A percentile compares a stretch with the other conserved stretches of the same genome.
Evolutionary conservation across 202 grass and related monocot genomes (phyloP).

Genomic region (Zizania palustris): DNA sequence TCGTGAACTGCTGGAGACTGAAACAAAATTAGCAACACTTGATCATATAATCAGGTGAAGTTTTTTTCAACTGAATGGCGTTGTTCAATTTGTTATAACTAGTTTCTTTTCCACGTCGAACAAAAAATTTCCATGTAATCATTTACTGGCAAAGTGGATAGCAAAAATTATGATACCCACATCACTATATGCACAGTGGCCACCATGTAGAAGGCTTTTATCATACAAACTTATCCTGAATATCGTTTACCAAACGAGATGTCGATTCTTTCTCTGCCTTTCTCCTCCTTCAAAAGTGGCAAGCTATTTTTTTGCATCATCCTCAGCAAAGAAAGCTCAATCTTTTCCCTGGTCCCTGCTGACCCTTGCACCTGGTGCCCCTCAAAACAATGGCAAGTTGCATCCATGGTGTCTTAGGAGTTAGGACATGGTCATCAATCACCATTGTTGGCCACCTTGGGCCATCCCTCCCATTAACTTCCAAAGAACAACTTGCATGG

Average conservation of each 20-base stretch:
- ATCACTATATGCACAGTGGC: background rate
- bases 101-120: constrained; percentile 6
- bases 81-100: constrained; percentile 14
- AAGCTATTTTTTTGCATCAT: background rate
- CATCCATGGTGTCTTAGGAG: constrained; percentile 23
- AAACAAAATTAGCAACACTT: constrained; percentile 8
- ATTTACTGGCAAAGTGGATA: constrained; percentile 25
- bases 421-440: constrained; percentile 19
- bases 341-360: constrained; percentile 18
- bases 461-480: background rate
- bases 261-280: background rate
- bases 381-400: constrained; percentile 36
- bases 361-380: constrained; percentile 34
- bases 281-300: constrained; percentile 28
- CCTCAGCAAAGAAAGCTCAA: background rate
- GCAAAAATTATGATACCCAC: background rate
- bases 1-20: background rate
- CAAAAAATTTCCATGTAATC: background rate
- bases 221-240: constrained; percentile 5
- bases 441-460: constrained; percentile 22
- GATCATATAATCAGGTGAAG: constrained; percentile 33
- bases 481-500: constrained; percentile 29
- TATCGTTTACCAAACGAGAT: background rate
- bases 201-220: background rate
- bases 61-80: background rate